phyloP scores from a whole-genome alignment of 73 alveolate species.

The Tetrahymena malaccensis region DNA sequence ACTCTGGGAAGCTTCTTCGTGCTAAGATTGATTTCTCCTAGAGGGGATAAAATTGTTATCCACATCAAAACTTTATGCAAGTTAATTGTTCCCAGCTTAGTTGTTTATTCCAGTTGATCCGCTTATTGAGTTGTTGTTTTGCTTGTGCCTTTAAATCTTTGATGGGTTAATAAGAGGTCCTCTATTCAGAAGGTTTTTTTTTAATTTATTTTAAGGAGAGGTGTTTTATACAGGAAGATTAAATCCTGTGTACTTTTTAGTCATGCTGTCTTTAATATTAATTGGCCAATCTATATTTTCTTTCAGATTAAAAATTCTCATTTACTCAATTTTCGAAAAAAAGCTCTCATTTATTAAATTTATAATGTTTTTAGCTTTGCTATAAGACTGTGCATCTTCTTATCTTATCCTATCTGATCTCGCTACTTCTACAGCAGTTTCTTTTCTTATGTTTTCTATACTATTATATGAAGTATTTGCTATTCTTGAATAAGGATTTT shows the following conservation, averaged over 20 bases:
- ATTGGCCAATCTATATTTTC: neutral
- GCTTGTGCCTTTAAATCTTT: neutral
- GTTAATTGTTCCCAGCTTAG: neutral
- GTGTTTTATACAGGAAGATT: neutral
- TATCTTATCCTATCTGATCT: neutral
- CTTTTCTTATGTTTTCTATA: slow-evolving; percentile 6
- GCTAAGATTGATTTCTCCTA: neutral
- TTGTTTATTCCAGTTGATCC: neutral
- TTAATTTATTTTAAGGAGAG: neutral
- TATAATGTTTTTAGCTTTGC: neutral
- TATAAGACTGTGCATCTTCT: neutral
- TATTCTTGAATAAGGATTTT: slow-evolving; percentile 9
- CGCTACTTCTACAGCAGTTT: neutral
- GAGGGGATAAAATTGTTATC: neutral
- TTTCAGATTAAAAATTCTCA: neutral
- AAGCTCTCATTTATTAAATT: neutral
- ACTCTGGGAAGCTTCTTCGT: neutral
- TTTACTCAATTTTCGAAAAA: neutral
- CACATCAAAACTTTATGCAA: neutral
- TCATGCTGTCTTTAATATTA: neutral
- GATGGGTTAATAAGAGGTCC: neutral
- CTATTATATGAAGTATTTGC: neutral
- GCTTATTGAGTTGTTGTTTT: neutral
- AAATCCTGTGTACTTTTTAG: neutral
- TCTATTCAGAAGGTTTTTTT: neutral